Percentiles rank a stretch among this genome's conserved stretches.
Conservation (phyloP, 1,284 basidiomycete genomes). For the Cystobasidiaceae sp. region DNA sequence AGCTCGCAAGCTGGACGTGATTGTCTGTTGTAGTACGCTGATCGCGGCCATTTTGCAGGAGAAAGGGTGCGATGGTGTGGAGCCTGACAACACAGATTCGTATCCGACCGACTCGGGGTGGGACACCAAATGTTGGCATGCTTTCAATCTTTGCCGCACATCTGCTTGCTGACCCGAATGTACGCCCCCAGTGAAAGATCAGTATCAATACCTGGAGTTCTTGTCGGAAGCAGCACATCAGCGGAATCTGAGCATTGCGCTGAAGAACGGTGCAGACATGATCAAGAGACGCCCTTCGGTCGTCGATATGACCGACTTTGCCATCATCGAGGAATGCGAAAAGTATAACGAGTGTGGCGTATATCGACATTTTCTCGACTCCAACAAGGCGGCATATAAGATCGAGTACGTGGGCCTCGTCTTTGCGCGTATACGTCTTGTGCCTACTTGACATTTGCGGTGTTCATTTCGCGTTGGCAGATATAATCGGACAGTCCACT, state of each 20-base stretch:
- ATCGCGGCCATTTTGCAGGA: no score
- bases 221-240: constrained; percentile 38
- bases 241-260: constrained; percentile 38
- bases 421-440: not conserved
- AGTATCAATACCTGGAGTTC: constrained; percentile 43
- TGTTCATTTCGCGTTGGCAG: not conserved
- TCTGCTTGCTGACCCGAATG: not conserved
- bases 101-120: constrained; percentile 38
- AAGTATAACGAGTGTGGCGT: constrained; percentile 22
- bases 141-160: not conserved
- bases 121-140: constrained; percentile 10
- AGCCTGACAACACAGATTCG: constrained; percentile 46
- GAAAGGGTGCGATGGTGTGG: constrained; percentile 47
- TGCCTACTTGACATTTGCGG: not conserved
- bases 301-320: constrained; percentile 24
- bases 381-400: constrained; percentile 26
- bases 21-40: no score
- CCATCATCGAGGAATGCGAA: constrained; percentile 28
- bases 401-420: constrained; percentile 13
- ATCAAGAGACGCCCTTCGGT: constrained; percentile 35
- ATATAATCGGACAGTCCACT: not conserved
- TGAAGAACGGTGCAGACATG: constrained; percentile 44
- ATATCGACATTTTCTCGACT: constrained; percentile 16
- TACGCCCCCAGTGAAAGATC: constrained; percentile 31
- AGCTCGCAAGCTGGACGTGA: not conserved